These are phyloP conservation scores for Cryptosporidium tyzzeri DNA, from an alignment of 169 alveolate genomes.

Conservation along the genomic window DNA sequence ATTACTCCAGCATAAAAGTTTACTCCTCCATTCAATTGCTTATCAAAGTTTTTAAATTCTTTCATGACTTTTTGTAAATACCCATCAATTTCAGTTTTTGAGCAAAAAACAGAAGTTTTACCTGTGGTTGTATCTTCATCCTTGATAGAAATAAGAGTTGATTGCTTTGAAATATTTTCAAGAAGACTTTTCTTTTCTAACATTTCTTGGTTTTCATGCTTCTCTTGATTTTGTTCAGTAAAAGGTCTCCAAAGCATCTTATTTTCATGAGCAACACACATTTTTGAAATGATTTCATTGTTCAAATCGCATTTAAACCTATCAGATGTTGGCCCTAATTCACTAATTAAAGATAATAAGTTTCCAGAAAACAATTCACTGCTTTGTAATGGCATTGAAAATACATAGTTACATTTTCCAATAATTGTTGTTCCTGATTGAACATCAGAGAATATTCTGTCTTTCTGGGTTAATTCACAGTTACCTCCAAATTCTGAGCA, in stretches of 20 bases:
- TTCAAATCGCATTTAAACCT: slow-evolving; percentile 28
- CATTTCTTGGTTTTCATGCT: not conserved
- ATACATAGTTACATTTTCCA: slow-evolving; percentile 83
- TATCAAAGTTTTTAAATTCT: not conserved
- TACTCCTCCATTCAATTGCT: not conserved
- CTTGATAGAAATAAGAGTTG: not conserved
- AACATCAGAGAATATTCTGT: slow-evolving; percentile 65
- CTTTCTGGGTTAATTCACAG: slow-evolving; percentile 78
- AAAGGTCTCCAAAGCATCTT: slow-evolving; percentile 36
- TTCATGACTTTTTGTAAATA: not conserved
- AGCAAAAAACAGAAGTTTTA: not conserved
- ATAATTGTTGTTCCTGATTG: slow-evolving; percentile 81
- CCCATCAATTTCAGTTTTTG: not conserved
- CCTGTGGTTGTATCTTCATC: not conserved
- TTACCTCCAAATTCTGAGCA: slow-evolving; percentile 85
- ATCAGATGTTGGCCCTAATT: slow-evolving; percentile 67
- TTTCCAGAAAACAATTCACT: slow-evolving; percentile 73
- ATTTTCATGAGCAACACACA: slow-evolving; percentile 41
- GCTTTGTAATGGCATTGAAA: slow-evolving; percentile 82
- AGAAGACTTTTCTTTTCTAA: slow-evolving; percentile 1
- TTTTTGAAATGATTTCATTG: slow-evolving; percentile 11
- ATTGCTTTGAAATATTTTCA: not conserved
- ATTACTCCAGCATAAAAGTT: slow-evolving; percentile 1
- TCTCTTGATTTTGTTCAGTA: slow-evolving; percentile 29
- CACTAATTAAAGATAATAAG: slow-evolving; percentile 71